phyloP scores from a whole-genome alignment of 768 basidiomycete species.

The Hydnum rufescens region DNA sequence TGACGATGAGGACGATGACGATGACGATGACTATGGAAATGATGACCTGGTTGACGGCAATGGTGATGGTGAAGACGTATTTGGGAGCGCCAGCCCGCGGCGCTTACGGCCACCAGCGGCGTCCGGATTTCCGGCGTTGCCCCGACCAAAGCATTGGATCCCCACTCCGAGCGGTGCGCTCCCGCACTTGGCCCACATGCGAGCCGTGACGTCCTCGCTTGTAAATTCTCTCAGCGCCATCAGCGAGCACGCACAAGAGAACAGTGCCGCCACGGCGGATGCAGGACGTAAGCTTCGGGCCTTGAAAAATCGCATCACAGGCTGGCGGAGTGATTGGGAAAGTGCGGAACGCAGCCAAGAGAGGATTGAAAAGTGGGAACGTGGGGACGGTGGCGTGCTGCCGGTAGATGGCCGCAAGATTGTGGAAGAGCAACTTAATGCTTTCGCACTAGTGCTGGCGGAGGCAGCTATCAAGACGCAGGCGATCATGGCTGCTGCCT shows the following conservation, averaged over 20 bases:
- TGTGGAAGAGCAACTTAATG: conserved; percentile 59
- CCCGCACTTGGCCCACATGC: conserved; percentile 48
- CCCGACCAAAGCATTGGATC: background rate
- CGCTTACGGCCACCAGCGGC: conserved; percentile 16
- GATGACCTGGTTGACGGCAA: conserved; percentile 26
- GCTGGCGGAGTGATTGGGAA: conserved; percentile 67
- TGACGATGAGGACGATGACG: conserved; percentile 25
- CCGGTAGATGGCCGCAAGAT: conserved; percentile 43
- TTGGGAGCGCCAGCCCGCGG: conserved; percentile 23
- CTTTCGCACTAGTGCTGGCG: conserved; percentile 49
- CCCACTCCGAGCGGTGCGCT: conserved; percentile 37
- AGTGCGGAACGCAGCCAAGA: conserved; percentile 61
- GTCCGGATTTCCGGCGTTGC: background rate
- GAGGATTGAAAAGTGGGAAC: conserved; percentile 67
- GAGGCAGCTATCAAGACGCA: conserved; percentile 61
- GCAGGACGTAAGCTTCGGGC: conserved; percentile 74
- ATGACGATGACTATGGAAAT: conserved; percentile 25
- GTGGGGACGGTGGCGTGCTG: conserved; percentile 23
- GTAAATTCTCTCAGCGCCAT: conserved; percentile 55
- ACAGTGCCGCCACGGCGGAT: conserved; percentile 66
- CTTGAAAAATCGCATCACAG: conserved; percentile 62
- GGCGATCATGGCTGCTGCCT: conserved; percentile 45
- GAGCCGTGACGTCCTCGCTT: conserved; percentile 54
- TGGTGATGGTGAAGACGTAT: conserved; percentile 26
- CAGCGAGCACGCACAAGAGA: conserved; percentile 78